A percentile compares a stretch with the other conserved stretches of the same genome.
These are phyloP conservation scores for Aspergillus diversus DNA, from an alignment of 495 filamentous ascomycete genomes.

Conservation along the genomic window DNA sequence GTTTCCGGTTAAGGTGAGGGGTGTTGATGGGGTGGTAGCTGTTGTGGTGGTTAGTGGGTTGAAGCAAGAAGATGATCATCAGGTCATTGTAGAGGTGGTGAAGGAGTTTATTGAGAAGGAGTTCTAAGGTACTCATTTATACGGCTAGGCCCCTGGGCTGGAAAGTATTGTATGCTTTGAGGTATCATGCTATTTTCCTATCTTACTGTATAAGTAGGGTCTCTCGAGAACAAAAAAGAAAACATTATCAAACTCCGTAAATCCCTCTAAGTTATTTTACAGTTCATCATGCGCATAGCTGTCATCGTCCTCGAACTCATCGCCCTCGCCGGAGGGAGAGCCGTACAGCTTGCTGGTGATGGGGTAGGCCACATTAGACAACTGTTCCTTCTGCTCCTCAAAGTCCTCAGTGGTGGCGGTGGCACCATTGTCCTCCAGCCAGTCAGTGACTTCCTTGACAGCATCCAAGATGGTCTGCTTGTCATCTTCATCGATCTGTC, in stretches of 20 bases:
- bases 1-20: constrained; percentile 67
- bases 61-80: constrained; percentile 78
- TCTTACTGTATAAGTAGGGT: constrained; percentile 7
- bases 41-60: constrained; percentile 77
- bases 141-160: no score
- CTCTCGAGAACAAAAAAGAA: constrained; percentile 23
- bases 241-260: constrained; percentile 47
- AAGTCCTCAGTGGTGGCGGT: constrained; percentile 91
- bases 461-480: constrained; percentile 97
- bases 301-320: constrained; percentile 66
- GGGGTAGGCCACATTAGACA: constrained; percentile 93
- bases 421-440: constrained; percentile 94
- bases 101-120: constrained; percentile 43
- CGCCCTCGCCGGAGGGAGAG: constrained; percentile 61
- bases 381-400: constrained; percentile 99
- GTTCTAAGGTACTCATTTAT: not conserved
- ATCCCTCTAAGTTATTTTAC: constrained; percentile 61
- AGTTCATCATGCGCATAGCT: constrained; percentile 84
- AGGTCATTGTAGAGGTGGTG: constrained; percentile 56
- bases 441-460: constrained; percentile 96
- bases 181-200: constrained; percentile 38
- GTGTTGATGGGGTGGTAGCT: constrained; percentile 72
- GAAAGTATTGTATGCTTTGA: constrained; percentile 16
- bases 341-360: constrained; percentile 98
- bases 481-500: constrained; percentile 98